Percentiles rank a stretch among this genome's conserved stretches.
These are phyloP conservation scores for Diaporthe batatas DNA, from an alignment of 2,329 filamentous ascomycete species.

Conservation along the genomic window DNA sequence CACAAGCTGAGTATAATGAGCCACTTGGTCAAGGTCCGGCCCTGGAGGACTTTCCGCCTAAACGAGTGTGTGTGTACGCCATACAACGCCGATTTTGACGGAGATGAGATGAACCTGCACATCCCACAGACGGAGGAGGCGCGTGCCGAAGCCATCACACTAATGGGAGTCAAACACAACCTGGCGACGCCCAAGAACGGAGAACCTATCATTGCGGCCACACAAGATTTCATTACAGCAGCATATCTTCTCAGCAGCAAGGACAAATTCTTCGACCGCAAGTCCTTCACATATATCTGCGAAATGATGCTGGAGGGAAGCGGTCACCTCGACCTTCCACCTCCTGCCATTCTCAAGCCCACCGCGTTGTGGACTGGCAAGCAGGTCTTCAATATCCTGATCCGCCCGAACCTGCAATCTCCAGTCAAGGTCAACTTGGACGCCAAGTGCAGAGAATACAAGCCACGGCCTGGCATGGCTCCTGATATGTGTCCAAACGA, in stretches of 20 bases:
- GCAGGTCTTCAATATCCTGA: conserved; percentile 91
- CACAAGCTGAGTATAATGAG: conserved; percentile 99
- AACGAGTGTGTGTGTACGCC: conserved; percentile 99
- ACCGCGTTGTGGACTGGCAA: conserved; percentile 95
- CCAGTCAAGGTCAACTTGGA: conserved; percentile 91
- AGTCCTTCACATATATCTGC: conserved; percentile 89
- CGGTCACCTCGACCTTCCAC: conserved; percentile 84
- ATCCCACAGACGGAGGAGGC: conserved; percentile 98
- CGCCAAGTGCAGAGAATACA: conserved; percentile 88
- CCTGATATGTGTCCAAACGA: conserved; percentile 88
- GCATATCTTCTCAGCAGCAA: conserved; percentile 93
- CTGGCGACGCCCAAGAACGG: conserved; percentile 96
- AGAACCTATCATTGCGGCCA: conserved; percentile 98
- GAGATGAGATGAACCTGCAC: conserved; percentile 99
- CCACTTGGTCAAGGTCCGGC: conserved; percentile 92
- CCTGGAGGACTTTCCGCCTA: conserved; percentile 94
- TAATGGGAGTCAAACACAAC: conserved; percentile 99
- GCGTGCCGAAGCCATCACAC: conserved; percentile 90
- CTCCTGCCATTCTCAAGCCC: conserved; percentile 88
- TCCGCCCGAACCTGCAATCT: conserved; percentile 89
- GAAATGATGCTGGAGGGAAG: conserved; percentile 92
- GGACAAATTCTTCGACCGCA: conserved; percentile 91
- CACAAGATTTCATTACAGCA: conserved; percentile 98
- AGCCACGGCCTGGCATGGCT: conserved; percentile 66
- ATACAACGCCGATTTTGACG: conserved; percentile 99